Evolutionary conservation across 495 filamentous ascomycete species (phyloP), one percentile per base, ranked within the genome.

Genomic region (Ramalina peruviana): DNA sequence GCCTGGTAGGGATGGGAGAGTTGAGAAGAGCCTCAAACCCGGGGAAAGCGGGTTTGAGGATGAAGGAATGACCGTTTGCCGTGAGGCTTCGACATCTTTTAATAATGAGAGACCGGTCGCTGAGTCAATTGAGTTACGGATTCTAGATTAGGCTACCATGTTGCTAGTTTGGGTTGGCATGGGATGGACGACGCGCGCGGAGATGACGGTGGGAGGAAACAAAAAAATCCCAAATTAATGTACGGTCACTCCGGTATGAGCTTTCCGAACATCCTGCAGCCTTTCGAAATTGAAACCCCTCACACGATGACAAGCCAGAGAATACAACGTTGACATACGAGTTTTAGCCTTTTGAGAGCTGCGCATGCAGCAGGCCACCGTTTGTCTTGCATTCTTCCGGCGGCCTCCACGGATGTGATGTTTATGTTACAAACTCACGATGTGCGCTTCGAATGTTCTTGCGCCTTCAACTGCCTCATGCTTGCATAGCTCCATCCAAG

Each of bases 11-110:
- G 33, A 40, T 36, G 11, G 27, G 36, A 4, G 43, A 11, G 9
- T 33, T 37, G 15, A n/a, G 36, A 26, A 20, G 16, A 49, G 48
- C 59, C 59, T 72, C 69, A 71, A 59, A 65, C 67, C 65, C 67
- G 62, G 48, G 63, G 62, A 53, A 60, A 62, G 59, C 64, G 65
- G 64, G 62, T 64, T 66, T 69, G 69, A 66, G 64, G 65, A 65
- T 59, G 55, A 46, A 62, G 51, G 52, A 51, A 26, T 41, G 56
- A 58, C 57, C 60, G 63, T 53, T 36, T 57, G 23, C 52, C 46
- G 41, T 39, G 45, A 51, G 54, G 41, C 45, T 27, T 40, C 37
- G 46, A 49, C 54, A 56, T 56, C 38, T 6, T 44, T 54, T 52
- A 33, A 37, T 45, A 20, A 48, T 40, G 15, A 27, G 13, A 21